Evolutionary conservation across 352 stramenopile genomes (phyloP), one percentile per base, ranked within the genome.

Genomic region (Phytophthora sojae): DNA sequence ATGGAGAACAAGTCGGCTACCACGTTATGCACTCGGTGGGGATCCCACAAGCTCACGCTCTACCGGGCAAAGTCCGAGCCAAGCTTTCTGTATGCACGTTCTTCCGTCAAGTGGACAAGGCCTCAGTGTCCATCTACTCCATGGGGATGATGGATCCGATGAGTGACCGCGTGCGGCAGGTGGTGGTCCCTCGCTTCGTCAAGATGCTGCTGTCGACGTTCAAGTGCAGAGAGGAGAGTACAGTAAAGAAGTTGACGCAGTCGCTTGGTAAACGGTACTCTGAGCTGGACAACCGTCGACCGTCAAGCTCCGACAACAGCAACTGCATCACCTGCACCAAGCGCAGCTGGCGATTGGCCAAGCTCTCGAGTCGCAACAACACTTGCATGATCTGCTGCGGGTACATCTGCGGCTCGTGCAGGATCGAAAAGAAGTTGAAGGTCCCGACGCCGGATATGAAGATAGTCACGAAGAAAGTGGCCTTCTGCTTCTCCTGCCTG

Each of bases 11-110:
- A 15, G 3, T 88, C 0, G 77, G 80, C 3, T 91, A 77, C 56
- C 83, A 89, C 21, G 47, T 91, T 14, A 75, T 88, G 59, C 83
- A 89, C 69, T 88, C 79, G 35, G 73, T 91, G 25, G 68, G 76
- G 6, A 76, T 91, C 19, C 67, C 67, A 2, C 44, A 80, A 67
- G 79, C 81, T 0, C 56, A 64, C 0, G 55, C 67, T 5, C 51
- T 75, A 15, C 44, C 62, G 17, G 64, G 60, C 61, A 69, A 69
- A 54, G 64, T 81, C 30, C 80, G 83, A n/a, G 77, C 76, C 6
- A 75, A 83, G 9, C 51, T 79, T 6, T 82, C 76, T 0, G 56
- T 73, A 29, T 84, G 76, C 26, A 69, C 61, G 1, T 71, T 86
- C 45, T 84, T 72, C 44, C 64, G 71, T n/a, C 76, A 83, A 70